A percentile compares a stretch with the other conserved stretches of the same genome.
phyloP scores from a whole-genome alignment of 305 asterid genomes.

The Striga hermonthica region DNA sequence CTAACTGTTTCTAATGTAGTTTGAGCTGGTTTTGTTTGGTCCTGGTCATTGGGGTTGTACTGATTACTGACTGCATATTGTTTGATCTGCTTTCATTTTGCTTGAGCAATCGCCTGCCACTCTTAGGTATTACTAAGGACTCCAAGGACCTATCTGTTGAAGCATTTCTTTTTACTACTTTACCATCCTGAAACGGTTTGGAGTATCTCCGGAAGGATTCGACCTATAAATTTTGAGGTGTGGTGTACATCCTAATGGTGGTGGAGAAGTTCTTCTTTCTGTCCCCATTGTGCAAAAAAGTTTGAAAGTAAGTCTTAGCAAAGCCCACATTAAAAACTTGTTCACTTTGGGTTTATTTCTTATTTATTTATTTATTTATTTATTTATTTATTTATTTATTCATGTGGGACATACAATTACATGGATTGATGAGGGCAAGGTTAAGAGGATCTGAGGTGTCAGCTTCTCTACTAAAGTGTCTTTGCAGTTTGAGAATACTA shows the following conservation, averaged over 20 bases:
- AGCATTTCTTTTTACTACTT: constrained; percentile 65
- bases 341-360: too few relatives aligned
- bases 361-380: constrained; percentile 16
- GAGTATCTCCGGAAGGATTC: constrained; percentile 67
- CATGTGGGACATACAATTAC: constrained; percentile 55
- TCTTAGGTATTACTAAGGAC: constrained; percentile 82
- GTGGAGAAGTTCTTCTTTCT: constrained; percentile 76
- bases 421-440: constrained; percentile 95
- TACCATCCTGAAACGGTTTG: constrained; percentile 77
- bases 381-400: too few relatives aligned
- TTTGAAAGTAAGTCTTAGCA: constrained; percentile 47
- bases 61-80: constrained; percentile 14
- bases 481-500: constrained; percentile 70
- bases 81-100: not conserved
- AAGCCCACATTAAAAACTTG: too few relatives aligned
- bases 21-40: not conserved
- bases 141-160: constrained; percentile 84
- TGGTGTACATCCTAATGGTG: constrained; percentile 89
- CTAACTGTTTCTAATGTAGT: not conserved
- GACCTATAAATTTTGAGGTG: constrained; percentile 68
- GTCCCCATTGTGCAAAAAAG: constrained; percentile 63
- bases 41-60: not conserved
- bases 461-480: constrained; percentile 84
- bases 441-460: constrained; percentile 83
- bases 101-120: too few relatives aligned